These are phyloP conservation scores for Dipodascopsis uninucleata DNA, from an alignment of 805 yeast species.

Conservation along the genomic window DNA sequence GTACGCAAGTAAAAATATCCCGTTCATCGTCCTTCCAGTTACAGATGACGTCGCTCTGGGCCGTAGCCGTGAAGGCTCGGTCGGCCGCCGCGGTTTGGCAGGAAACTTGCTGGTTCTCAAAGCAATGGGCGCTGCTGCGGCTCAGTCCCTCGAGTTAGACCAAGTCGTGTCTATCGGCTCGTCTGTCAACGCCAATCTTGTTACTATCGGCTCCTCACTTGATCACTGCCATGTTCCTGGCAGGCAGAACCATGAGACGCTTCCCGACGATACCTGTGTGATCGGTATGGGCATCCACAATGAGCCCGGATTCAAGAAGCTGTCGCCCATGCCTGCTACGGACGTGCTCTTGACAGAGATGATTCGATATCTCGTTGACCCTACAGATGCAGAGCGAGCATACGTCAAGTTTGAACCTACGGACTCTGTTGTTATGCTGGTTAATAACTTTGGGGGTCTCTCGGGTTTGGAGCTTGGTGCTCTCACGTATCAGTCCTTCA, in stretches of 20 bases:
- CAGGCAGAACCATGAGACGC: constrained; percentile 48
- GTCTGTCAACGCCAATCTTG: constrained; percentile 59
- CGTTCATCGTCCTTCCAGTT: constrained; percentile 57
- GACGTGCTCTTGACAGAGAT: constrained; percentile 55
- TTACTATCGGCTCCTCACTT: constrained; percentile 83
- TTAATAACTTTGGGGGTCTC: constrained; percentile 89
- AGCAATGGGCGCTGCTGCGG: constrained; percentile 69
- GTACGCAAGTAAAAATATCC: constrained; percentile 1
- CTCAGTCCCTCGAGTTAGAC: constrained; percentile 44
- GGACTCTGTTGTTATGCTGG: constrained; percentile 66
- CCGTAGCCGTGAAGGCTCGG: constrained; percentile 77
- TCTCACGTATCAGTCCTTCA: constrained; percentile 14
- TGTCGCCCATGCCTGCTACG: constrained; percentile 65
- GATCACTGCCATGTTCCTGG: constrained; percentile 92
- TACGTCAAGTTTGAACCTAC: constrained; percentile 63
- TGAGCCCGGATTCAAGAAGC: constrained; percentile 77
- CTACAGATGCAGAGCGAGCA: constrained; percentile 69
- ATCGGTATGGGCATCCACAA: constrained; percentile 95
- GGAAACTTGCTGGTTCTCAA: constrained; percentile 88
- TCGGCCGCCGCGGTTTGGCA: constrained; percentile 91
- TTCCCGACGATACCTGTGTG: constrained; percentile 66
- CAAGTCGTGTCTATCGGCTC: constrained; percentile 59
- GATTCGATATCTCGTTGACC: constrained; percentile 57
- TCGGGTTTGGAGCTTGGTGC: constrained; percentile 74
- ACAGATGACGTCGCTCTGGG: constrained; percentile 95